phyloP scores from a whole-genome alignment of 257 asterid genomes.

The Solanum pennellii region DNA sequence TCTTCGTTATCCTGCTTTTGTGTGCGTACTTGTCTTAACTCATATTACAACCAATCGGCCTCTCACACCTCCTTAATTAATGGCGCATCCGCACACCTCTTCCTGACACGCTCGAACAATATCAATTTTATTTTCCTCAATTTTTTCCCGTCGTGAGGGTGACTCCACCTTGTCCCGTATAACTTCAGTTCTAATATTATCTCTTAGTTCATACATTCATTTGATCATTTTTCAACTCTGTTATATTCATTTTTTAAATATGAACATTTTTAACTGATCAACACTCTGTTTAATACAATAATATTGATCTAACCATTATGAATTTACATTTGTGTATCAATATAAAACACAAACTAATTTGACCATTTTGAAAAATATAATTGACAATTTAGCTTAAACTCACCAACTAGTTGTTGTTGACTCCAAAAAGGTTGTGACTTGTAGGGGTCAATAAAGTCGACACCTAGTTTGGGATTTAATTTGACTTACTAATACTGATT shows the following conservation, averaged over 20 bases:
- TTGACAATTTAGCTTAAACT: not conserved
- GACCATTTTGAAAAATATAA: not conserved
- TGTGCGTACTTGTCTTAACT: not conserved
- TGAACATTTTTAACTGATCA: not conserved
- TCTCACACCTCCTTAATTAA: not conserved
- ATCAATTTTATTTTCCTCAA: not conserved
- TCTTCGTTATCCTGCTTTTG: not conserved
- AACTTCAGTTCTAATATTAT: not conserved
- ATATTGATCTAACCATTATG: not conserved
- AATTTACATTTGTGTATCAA: not conserved
- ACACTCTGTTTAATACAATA: accelerated
- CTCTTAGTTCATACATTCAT: not conserved
- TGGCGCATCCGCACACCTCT: not conserved
- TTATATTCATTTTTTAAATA: not conserved
- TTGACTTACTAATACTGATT: not conserved
- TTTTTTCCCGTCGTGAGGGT: not conserved
- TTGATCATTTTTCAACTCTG: not conserved
- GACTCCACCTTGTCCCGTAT: not conserved
- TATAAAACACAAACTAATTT: not conserved
- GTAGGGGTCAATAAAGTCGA: not conserved
- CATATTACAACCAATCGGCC: not conserved
- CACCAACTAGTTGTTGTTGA: not conserved
- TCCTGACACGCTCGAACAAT: not conserved
- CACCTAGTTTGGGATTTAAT: not conserved
- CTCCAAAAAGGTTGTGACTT: not conserved